phyloP scores from a whole-genome alignment of 148 eudicot species.

The Euryodendron excelsum region DNA sequence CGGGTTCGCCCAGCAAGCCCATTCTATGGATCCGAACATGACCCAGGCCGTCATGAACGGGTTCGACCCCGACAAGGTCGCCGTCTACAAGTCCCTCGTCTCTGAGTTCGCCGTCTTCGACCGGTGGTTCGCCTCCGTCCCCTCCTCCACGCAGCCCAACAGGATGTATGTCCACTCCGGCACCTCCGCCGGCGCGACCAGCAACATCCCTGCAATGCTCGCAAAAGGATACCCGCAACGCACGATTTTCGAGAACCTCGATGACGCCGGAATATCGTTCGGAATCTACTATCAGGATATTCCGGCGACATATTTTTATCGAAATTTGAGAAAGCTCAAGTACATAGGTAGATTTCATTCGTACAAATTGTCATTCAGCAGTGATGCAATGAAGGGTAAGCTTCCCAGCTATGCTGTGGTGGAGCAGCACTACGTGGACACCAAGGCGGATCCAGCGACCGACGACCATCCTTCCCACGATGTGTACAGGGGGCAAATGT shows the following conservation, averaged over 20 bases:
- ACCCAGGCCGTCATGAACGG: constrained; percentile 77
- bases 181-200: constrained; percentile 79
- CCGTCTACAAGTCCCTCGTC: constrained; percentile 59
- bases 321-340: constrained; percentile 67
- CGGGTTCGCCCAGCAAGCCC: constrained; percentile 77
- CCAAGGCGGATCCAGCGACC: constrained; percentile 64
- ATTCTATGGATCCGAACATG: constrained; percentile 56
- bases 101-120: constrained; percentile 80
- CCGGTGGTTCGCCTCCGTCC: constrained; percentile 88
- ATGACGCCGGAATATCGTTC: constrained; percentile 46
- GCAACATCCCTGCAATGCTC: constrained; percentile 56
- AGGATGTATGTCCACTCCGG: constrained; percentile 80
- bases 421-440: constrained; percentile 72
- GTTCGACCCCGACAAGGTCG: constrained; percentile 49
- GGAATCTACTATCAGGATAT: constrained; percentile 77
- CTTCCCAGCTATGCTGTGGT: constrained; percentile 64
- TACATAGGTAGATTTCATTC: constrained; percentile 50
- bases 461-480: constrained; percentile 89
- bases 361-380: constrained; percentile 48
- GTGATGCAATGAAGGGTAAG: constrained; percentile 57
- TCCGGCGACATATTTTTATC: constrained; percentile 68
- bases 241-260: constrained; percentile 72
- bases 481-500: constrained; percentile 70
- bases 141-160: constrained; percentile 83
- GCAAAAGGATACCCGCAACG: constrained; percentile 74